A percentile compares a stretch with the other conserved stretches of the same genome.
These are phyloP conservation scores for Mycena capillaripes DNA, from an alignment of 768 basidiomycete genomes.

Conservation along the genomic window DNA sequence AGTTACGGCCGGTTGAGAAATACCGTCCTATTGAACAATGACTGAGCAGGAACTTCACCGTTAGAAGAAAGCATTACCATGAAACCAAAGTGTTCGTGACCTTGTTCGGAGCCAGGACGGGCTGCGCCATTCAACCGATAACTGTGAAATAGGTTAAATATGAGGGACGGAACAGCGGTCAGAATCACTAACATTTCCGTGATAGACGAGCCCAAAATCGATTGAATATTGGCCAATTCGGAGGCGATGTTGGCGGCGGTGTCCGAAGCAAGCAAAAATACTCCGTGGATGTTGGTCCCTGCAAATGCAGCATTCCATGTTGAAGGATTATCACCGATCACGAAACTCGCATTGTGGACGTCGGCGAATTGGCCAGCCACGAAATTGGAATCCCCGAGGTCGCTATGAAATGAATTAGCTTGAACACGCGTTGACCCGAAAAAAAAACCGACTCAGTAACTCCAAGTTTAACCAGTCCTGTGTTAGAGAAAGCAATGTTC, in stretches of 20 bases:
- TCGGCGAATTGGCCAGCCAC: conserved; percentile 26
- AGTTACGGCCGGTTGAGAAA: conserved; percentile 39
- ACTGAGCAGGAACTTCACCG: not conserved
- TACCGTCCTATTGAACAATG: conserved; percentile 30
- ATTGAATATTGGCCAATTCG: conserved; percentile 37
- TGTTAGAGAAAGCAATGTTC: conserved; percentile 42
- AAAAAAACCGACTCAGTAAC: conserved; percentile 24
- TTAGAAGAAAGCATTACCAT: conserved; percentile 23
- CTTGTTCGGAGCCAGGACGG: conserved; percentile 42
- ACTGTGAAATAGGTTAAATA: not conserved
- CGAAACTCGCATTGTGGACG: conserved; percentile 7
- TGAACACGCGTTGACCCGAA: not conserved
- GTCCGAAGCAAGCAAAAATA: conserved; percentile 42
- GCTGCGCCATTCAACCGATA: conserved; percentile 38
- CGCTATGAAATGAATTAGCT: conserved; percentile 20
- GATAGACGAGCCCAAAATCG: conserved; percentile 35
- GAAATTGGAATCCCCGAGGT: conserved; percentile 33
- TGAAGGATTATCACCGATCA: conserved; percentile 32
- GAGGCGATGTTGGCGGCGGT: conserved; percentile 37
- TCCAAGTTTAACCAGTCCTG: conserved; percentile 35
- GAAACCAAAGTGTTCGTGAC: conserved; percentile 47
- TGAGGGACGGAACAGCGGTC: not conserved
- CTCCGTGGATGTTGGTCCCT: conserved; percentile 40
- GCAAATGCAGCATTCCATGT: conserved; percentile 38
- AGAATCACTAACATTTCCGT: conserved; percentile 28